Conservation (phyloP, 495 filamentous ascomycete species). For the Penicillium manginii region DNA sequence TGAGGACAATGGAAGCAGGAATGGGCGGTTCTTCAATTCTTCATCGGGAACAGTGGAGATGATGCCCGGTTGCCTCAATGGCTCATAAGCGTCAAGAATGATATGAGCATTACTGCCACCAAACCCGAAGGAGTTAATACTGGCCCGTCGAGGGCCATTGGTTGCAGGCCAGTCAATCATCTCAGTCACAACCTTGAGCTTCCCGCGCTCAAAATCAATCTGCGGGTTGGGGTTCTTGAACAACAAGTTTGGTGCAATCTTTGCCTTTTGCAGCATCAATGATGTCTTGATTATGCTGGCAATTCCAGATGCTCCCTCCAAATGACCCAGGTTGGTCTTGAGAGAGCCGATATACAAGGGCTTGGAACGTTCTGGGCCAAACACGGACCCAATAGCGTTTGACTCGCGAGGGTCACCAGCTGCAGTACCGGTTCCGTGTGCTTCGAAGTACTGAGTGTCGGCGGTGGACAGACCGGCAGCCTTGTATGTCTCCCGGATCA, state of each 20-base stretch:
- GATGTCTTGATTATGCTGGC: conserved; percentile 60
- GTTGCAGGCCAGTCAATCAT: conserved; percentile 23
- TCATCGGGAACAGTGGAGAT: neutral
- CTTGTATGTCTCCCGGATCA: conserved; percentile 40
- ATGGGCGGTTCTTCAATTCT: neutral
- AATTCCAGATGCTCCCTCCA: conserved; percentile 56
- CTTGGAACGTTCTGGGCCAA: neutral
- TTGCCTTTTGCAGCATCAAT: conserved; percentile 46
- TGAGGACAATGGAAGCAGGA: neutral
- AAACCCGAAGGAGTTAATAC: conserved; percentile 65
- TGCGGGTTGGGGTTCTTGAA: conserved; percentile 51
- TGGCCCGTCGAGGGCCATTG: conserved; percentile 52
- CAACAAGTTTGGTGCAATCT: conserved; percentile 58
- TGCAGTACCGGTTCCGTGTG: conserved; percentile 34
- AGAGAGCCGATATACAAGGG: conserved; percentile 49
- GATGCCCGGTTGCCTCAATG: neutral
- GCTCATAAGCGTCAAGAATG: conserved; percentile 48
- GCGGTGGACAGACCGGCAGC: conserved; percentile 37
- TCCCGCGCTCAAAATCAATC: conserved; percentile 41
- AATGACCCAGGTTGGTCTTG: conserved; percentile 56
- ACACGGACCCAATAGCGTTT: neutral
- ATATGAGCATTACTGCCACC: conserved; percentile 64
- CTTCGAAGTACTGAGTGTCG: conserved; percentile 39
- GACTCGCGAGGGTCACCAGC: conserved; percentile 49
- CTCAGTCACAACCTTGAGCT: conserved; percentile 47